Evolutionary conservation across 345 rosid species (phyloP), one percentile per base, ranked within the genome.

Genomic region (Trapa bicornis): DNA sequence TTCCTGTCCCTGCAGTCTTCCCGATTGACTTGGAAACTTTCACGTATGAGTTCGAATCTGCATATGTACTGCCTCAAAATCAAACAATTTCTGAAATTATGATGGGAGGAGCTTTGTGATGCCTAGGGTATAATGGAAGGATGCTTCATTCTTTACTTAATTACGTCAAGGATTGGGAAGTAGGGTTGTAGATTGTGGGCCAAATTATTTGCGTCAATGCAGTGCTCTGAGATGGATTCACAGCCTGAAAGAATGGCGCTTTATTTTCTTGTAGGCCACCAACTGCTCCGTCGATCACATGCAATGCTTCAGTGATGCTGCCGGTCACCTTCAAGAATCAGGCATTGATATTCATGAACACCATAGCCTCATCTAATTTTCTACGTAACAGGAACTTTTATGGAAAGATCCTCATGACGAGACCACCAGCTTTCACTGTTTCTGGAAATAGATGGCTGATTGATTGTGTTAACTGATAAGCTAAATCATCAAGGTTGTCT

Each of bases 281-380:
- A 68, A 77, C 38, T 74, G 81, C 77, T 85, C 98, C 0, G 89
- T 82, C 58, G 96, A 93, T 73, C 96, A 90, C 67, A 87, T 90
- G 94, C 77, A 72, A 32, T 90, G 96, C 77, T 90, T 93, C 63
- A 22, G 29, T 22, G 29, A 22, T 22, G 29, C 29, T 22, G 29
- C 29, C 29, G 29, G 29, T 22, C 29, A 22, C 29, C 29, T 22
- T 22, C 29, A 22, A 22, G 29, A 22, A 22, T 22, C 29, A 22
- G 29, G 29, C 29, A 22, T 22, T 22, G 29, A 22, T 22, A 22
- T 22, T 22, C 29, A 22, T 22, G 29, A 22, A 22, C 29, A 22
- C 29, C 29, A 22, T 22, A 22, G 29, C 29, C 29, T 22, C 29
- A 22, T 22, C 29, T 22, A 22, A 22, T 22, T 22, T 22, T 22